Conservation (phyloP, 2,329 filamentous ascomycete species). For the Pezicula radicicola region DNA sequence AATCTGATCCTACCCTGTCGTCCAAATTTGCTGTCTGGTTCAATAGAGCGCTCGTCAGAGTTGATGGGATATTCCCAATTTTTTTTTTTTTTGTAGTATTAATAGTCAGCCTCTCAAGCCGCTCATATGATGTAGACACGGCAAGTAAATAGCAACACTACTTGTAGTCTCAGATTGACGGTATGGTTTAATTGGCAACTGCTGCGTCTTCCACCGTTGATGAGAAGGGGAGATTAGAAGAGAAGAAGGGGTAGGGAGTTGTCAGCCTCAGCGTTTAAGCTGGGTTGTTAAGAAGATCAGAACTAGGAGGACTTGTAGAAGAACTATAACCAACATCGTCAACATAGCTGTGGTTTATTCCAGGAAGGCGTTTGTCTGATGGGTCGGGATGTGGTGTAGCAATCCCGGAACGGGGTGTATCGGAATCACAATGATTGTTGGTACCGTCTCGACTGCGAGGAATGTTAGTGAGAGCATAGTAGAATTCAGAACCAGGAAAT, state of each 20-base stretch:
- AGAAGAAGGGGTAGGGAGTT: too few species aligned
- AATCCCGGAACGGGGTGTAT: slow-evolving; percentile 85
- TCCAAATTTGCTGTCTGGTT: slow-evolving; percentile 51
- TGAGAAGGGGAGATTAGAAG: too few species aligned
- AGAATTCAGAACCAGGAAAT: too few species aligned
- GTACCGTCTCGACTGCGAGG: slow-evolving; percentile 53
- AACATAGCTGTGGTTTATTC: slow-evolving; percentile 95
- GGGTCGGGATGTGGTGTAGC: slow-evolving; percentile 92
- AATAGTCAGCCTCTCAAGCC: slow-evolving; percentile 86
- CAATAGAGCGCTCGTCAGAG: slow-evolving; percentile 79
- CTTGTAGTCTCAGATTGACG: slow-evolving; percentile 26
- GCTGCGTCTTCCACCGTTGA: slow-evolving; percentile 16
- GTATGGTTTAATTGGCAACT: slow-evolving; percentile 21
- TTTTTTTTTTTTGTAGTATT: slow-evolving; percentile 70
- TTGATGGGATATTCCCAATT: slow-evolving; percentile 89
- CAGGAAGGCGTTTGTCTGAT: slow-evolving; percentile 90
- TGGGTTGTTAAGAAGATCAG: slow-evolving; percentile 26
- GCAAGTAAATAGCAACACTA: slow-evolving; percentile 40
- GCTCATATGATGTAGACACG: slow-evolving; percentile 62
- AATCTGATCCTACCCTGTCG: slow-evolving; percentile 29
- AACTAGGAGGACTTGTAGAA: slow-evolving; percentile 41
- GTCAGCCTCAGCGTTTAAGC: slow-evolving; percentile 16
- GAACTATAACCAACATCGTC: slow-evolving; percentile 96
- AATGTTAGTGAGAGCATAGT: slow-evolving; percentile 20
- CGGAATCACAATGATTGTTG: slow-evolving; percentile 75